Percentiles rank a stretch among this genome's conserved stretches.
Conservation (phyloP, 768 basidiomycete genomes). For the Pleurotus sapidus region DNA sequence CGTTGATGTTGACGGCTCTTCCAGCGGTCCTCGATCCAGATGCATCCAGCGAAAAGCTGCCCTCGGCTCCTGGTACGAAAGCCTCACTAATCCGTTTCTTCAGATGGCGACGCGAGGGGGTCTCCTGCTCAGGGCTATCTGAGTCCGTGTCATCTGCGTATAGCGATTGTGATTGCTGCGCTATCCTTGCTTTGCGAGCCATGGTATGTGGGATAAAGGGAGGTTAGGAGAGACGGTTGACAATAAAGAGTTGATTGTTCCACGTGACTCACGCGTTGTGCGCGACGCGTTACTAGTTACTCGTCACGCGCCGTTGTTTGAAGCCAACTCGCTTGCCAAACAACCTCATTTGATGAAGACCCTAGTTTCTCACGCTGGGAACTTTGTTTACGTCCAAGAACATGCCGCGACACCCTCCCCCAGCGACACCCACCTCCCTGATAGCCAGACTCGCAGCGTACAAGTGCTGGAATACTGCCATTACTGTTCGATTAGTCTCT, state of each 20-base stretch:
- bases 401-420: too few relatives aligned
- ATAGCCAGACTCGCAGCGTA: too few relatives aligned
- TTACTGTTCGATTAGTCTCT: too few relatives aligned
- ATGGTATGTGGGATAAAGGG: conserved; percentile 25
- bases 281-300: neutral
- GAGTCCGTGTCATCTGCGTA: conserved; percentile 34
- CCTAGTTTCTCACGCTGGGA: too few relatives aligned
- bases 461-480: too few relatives aligned
- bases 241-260: neutral
- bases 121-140: conserved; percentile 34
- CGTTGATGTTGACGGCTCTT: conserved; percentile 64
- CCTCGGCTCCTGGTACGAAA: conserved; percentile 42
- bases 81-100: conserved; percentile 66
- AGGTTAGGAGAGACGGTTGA: neutral
- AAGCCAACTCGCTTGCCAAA: too few relatives aligned
- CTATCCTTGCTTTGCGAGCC: conserved; percentile 36
- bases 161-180: conserved; percentile 29
- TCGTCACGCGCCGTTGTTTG: too few relatives aligned
- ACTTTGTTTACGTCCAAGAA: too few relatives aligned
- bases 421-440: too few relatives aligned
- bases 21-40: conserved; percentile 33
- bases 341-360: too few relatives aligned
- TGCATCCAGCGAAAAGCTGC: conserved; percentile 33
- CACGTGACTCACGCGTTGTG: conserved; percentile 3
- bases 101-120: conserved; percentile 34